phyloP scores from a whole-genome alignment of 2,329 filamentous ascomycete species.

The Penicillium sp. region DNA sequence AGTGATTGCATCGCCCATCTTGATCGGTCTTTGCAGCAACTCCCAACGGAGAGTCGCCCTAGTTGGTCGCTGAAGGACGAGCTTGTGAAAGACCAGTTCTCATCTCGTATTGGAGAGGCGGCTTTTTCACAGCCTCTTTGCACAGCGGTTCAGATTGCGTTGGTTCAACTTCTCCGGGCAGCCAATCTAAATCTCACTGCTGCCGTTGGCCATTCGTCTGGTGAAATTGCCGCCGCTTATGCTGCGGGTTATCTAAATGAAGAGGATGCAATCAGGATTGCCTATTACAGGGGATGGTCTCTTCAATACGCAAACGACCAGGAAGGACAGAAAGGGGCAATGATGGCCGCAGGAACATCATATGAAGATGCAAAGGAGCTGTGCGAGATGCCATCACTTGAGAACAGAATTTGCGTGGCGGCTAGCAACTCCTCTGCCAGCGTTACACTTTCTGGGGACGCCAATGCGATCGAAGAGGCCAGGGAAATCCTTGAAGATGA shows the following conservation, averaged over 20 bases:
- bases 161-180: slow-evolving; percentile 26
- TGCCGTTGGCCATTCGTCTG: slow-evolving; percentile 51
- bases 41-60: slow-evolving; percentile 24
- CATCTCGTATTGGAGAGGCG: slow-evolving; percentile 20
- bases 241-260: slow-evolving; percentile 46
- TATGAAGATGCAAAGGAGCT: slow-evolving; percentile 37
- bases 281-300: slow-evolving; percentile 48
- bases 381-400: slow-evolving; percentile 26
- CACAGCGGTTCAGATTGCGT: slow-evolving; percentile 28
- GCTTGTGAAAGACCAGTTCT: slow-evolving; percentile 10
- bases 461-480: slow-evolving; percentile 32
- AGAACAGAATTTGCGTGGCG: slow-evolving; percentile 32
- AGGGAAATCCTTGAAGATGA: slow-evolving; percentile 33
- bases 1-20: slow-evolving; percentile 15
- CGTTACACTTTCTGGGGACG: slow-evolving; percentile 48
- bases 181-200: slow-evolving; percentile 36
- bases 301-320: slow-evolving; percentile 16
- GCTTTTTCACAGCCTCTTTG: slow-evolving; percentile 26
- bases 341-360: slow-evolving; percentile 49
- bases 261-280: slow-evolving; percentile 44
- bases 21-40: slow-evolving; percentile 16
- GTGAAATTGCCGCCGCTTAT: slow-evolving; percentile 53
- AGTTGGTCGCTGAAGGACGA: slow-evolving; percentile 22
- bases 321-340: slow-evolving; percentile 38
- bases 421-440: slow-evolving; percentile 42